Evolutionary conservation across 1,284 basidiomycete species (phyloP).

Genomic region (Amylostereum areolatum): DNA sequence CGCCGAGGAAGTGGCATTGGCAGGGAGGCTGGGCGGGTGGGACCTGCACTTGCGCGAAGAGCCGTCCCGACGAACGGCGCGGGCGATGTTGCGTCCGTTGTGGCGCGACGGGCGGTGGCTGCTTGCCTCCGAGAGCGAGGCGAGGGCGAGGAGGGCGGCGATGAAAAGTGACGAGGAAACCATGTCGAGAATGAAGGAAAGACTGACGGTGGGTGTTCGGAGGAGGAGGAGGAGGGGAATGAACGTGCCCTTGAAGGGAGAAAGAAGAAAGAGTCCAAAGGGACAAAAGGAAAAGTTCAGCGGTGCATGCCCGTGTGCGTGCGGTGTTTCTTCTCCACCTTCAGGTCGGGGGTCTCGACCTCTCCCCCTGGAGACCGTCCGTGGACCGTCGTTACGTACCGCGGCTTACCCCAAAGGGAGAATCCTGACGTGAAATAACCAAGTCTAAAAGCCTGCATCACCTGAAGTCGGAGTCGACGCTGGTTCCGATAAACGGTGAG

Average conservation of each 20-base stretch:
- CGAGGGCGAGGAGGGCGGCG: not conserved
- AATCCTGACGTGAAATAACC: no score
- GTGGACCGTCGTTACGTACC: no score
- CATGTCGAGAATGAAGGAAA: not conserved
- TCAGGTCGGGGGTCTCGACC: no score
- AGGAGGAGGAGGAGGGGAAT: not conserved
- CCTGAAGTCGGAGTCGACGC: no score
- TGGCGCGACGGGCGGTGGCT: not conserved
- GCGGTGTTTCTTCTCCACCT: no score
- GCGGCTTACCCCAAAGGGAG: no score
- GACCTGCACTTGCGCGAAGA: not conserved
- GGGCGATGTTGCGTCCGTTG: not conserved
- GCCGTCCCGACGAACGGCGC: not conserved
- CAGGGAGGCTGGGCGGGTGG: not conserved
- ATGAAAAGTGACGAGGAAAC: not conserved
- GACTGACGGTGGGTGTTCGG: not conserved
- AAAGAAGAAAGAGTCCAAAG: not conserved
- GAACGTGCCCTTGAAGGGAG: not conserved
- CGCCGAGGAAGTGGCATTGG: not conserved
- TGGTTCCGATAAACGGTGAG: no score
- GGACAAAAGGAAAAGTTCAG: not conserved
- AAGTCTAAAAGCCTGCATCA: no score
- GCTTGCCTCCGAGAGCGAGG: constrained; percentile 1
- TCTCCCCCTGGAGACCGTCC: no score
- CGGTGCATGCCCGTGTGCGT: no score